Conservation (phyloP, 2,329 filamentous ascomycete genomes). For the Aphanoascus verrucosus region DNA sequence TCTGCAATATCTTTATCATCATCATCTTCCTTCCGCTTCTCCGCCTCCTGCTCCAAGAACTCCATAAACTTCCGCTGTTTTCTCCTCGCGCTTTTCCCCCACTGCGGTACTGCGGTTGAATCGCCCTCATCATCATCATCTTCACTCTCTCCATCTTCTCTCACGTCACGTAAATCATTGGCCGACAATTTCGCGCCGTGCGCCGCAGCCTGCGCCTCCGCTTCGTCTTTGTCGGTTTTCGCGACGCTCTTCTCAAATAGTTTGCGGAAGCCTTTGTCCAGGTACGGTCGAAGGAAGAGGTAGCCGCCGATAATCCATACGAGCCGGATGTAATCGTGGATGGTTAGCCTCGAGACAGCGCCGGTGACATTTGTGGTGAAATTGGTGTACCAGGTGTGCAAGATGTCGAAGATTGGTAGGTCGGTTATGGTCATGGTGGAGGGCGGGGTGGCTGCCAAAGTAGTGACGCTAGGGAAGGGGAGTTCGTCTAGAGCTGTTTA, state of each 20-base stretch:
- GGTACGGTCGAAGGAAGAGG: slow-evolving; percentile 60
- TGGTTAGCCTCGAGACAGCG: slow-evolving; percentile 36
- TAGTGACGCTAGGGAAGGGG: too few species aligned
- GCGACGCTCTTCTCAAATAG: slow-evolving; percentile 33
- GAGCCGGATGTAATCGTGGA: slow-evolving; percentile 52
- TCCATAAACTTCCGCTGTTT: slow-evolving; percentile 58
- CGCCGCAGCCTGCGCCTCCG: slow-evolving; percentile 42
- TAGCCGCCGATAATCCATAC: slow-evolving; percentile 63
- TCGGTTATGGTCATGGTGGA: too few species aligned
- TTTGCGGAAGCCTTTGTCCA: slow-evolving; percentile 56
- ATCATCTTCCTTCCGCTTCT: slow-evolving; percentile 53
- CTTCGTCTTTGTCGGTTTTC: slow-evolving; percentile 46
- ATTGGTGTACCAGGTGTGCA: slow-evolving; percentile 17
- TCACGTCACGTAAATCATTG: slow-evolving; percentile 52
- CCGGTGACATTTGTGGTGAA: slow-evolving; percentile 32
- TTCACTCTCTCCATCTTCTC: slow-evolving; percentile 41
- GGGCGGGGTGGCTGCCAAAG: too few species aligned
- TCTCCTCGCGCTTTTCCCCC: slow-evolving; percentile 61
- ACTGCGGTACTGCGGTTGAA: slow-evolving; percentile 43
- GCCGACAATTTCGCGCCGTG: slow-evolving; percentile 46
- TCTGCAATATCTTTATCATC: slow-evolving; percentile 68
- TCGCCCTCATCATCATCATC: slow-evolving; percentile 32
- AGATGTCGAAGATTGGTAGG: too few species aligned
- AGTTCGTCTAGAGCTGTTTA: too few species aligned
- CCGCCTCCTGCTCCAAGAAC: slow-evolving; percentile 53